Base-by-base conservation (phyloP, 1,284 basidiomycete genomes). In the Stygiomarasmius scandens region DNA sequence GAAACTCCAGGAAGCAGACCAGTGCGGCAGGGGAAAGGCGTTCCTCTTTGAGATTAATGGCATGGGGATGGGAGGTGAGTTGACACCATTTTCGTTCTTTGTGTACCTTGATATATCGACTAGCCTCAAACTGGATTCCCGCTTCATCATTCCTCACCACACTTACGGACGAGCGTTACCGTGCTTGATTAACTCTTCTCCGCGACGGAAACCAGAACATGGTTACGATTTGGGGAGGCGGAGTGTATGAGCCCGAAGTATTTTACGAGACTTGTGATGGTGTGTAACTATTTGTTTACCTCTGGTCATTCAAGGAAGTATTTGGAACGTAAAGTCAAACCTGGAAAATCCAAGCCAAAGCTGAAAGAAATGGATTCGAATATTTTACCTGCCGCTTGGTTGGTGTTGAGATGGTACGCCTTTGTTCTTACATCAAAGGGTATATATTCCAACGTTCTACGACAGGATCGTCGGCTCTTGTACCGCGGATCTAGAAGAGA, bases 401-500 rank as follows among this genome's bases (percentile, higher is more conserved):
- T 75, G 2, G 66, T 87, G 36, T 69, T 87, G 27, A 77, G 84
- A 52, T 88, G 86, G 85, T 83, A 61, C 19, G 71, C 65, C 46
- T 34, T 20, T 16, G 51, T 29, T 6, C n/a, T 48, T 32, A n/a
- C 23, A n/a, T 47, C 50, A 8, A 29, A 9, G 8, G 6, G 14
- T 41, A 19, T n/a, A 9, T 6, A 11, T 19, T 36, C n/a, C 16
- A 34, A 27, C 29, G 10, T n/a, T 34, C 14, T 8, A 14, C 8
- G 32, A 8, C 56, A 85, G 84, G 84, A 81, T 80, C 70, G 77
- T 87, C 27, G 85, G 82, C 0, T 88, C 86, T 14, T 87, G 84
- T 65, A 86, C 84, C 0, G 83, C 86, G 1, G 78, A 86, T 63
- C 71, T 87, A 2, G 84, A 88, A 68, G 83, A 86, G 60, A 77